phyloP scores from a whole-genome alignment of 345 rosid species.

The Pelargonium nanum region DNA sequence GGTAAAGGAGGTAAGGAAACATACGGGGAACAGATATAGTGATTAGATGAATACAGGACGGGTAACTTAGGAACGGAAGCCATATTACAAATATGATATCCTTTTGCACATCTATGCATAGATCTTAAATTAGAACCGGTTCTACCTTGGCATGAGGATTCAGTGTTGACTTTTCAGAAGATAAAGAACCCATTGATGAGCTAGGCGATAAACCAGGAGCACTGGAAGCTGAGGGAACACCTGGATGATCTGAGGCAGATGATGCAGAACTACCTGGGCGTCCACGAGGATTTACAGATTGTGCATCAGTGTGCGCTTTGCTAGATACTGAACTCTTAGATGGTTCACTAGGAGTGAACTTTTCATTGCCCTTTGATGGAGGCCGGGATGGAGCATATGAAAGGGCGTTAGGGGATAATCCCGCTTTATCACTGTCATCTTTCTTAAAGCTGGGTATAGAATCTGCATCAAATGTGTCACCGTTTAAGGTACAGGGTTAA shows the following conservation, averaged over 20 bases:
- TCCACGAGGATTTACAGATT: constrained; percentile 30
- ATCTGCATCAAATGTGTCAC: constrained; percentile 22
- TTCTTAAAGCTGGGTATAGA: constrained; percentile 22
- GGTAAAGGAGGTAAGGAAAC: neutral
- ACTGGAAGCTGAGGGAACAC: constrained; percentile 33
- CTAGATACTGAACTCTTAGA: constrained; percentile 29
- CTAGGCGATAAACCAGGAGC: constrained; percentile 64
- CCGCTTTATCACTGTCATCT: constrained; percentile 34
- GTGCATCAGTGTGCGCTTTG: constrained; percentile 36
- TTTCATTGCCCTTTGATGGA: constrained; percentile 33
- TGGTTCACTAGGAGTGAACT: constrained; percentile 28
- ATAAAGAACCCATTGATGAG: constrained; percentile 67
- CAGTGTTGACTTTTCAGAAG: constrained; percentile 67
- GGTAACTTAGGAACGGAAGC: too few relatives aligned
- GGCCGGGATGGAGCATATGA: constrained; percentile 17
- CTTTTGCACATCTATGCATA: neutral
- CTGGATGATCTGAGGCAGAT: constrained; percentile 39
- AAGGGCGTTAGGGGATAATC: constrained; percentile 21
- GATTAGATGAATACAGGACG: neutral
- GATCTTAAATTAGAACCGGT: too few relatives aligned
- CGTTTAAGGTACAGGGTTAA: neutral
- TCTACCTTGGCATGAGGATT: constrained; percentile 84
- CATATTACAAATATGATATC: too few relatives aligned
- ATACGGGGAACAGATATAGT: neutral
- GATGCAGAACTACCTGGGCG: constrained; percentile 55